Evolutionary conservation across 116 monocot species (phyloP).

Genomic region (Cymodocea nodosa): DNA sequence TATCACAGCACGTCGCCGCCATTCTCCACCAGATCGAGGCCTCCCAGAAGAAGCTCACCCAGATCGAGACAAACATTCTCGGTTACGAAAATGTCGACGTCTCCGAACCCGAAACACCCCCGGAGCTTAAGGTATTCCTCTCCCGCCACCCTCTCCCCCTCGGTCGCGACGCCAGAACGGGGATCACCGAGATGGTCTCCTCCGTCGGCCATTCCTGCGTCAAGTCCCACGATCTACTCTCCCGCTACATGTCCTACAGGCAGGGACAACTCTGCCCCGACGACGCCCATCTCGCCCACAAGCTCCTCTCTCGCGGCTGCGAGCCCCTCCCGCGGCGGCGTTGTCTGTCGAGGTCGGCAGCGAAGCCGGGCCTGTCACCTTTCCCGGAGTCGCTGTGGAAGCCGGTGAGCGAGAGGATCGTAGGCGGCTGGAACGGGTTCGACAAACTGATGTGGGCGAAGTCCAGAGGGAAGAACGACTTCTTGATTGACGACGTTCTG

Average conservation of each 20-base stretch:
- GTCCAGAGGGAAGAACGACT: slow-evolving; percentile 58
- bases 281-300: slow-evolving; percentile 25
- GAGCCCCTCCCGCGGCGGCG: slow-evolving; percentile 52
- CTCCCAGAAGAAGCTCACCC: slow-evolving; percentile 62
- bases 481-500: slow-evolving; percentile 67
- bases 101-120: slow-evolving; percentile 29
- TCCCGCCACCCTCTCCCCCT: slow-evolving; percentile 72
- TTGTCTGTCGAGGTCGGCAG: slow-evolving; percentile 30
- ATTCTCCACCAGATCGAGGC: slow-evolving; percentile 74
- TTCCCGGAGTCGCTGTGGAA: slow-evolving; percentile 36
- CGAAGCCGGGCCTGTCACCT: slow-evolving; percentile 12
- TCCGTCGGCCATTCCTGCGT: slow-evolving; percentile 70
- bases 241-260: slow-evolving; percentile 47
- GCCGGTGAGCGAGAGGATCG: slow-evolving; percentile 15
- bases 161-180: slow-evolving; percentile 62
- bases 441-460: slow-evolving; percentile 43
- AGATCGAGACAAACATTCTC: slow-evolving; percentile 66
- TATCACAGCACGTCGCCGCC: slow-evolving; percentile 64
- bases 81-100: slow-evolving; percentile 63
- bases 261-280: slow-evolving; percentile 43
- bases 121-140: slow-evolving; percentile 70
- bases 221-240: slow-evolving; percentile 35
- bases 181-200: slow-evolving; percentile 67
- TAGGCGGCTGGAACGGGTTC: slow-evolving; percentile 18
- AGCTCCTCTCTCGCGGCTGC: slow-evolving; percentile 40